Base-by-base conservation (phyloP, 768 basidiomycete genomes). In the Coprinopsis marcescibilis region DNA sequence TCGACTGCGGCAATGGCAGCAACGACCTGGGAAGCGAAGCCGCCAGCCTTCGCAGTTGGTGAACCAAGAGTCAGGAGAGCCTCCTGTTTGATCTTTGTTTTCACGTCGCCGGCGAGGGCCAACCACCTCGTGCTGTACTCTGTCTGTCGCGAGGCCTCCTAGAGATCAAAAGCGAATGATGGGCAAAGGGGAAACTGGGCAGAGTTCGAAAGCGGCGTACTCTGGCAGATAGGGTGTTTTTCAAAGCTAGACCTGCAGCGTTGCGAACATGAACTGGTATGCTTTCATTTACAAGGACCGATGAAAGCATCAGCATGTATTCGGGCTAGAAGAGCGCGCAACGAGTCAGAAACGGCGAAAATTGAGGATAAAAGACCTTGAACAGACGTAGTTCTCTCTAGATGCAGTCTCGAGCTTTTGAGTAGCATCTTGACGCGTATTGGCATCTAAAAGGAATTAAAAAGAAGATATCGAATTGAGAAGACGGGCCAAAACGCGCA, bases 201-300 rank as follows among this genome's bases (percentile, higher is more conserved):
- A 53, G 43, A 43, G 40, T 45, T 44, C 49, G 51, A 50, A 46
- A 35, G 45, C 53, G 57, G 70, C 89, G 66, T 71, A 97, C 95
- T 58, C 90, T 75, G 51, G 94, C 91, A 26, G 85, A 79, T 49
- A 99, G 68, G 50, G 92, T 80, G 66, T 99, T 99, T 79, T 98
- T 99, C 66, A 99, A 73, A 15, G 95, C 94, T 43, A 99, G 75
- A 63, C 91, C 93, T 19, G 96, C 94, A n/a, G 95, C 93, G 60
- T 89, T 95, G 55, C 96, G 77, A 43, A 94, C 79, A 63, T 91
- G 83, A 26, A 82, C 58, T 12, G 76, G 71, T 4, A 76, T 77
- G 35, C 53, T 69, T 62, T 93, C 90, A 55, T 91, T 85, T 23
- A 83, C 80, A 38, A 99, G 78, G 54, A 92, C 89, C 14, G 78